Conservation (phyloP, 2,329 filamentous ascomycete genomes). For the Aspergillus aculeatinus region DNA sequence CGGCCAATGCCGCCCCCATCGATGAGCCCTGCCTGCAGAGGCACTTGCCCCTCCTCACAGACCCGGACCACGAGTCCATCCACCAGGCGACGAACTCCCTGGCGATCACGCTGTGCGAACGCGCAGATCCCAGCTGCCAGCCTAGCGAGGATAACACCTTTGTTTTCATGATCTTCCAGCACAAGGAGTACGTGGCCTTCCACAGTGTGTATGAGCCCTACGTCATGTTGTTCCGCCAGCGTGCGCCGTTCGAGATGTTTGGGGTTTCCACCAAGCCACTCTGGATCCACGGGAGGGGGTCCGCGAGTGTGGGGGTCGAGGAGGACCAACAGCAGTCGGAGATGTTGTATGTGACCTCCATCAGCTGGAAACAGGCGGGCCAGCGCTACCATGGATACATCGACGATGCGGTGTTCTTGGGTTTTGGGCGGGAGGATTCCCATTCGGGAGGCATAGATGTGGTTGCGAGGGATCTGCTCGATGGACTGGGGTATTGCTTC, state of each 20-base stretch:
- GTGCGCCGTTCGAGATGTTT: slow-evolving; percentile 52
- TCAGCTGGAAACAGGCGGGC: slow-evolving; percentile 54
- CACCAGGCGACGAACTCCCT: slow-evolving; percentile 63
- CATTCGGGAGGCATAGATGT: slow-evolving; percentile 54
- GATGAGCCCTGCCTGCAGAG: slow-evolving; percentile 51
- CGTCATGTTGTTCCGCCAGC: slow-evolving; percentile 51
- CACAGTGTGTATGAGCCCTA: slow-evolving; percentile 59
- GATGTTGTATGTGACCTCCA: slow-evolving; percentile 60
- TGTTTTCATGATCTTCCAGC: slow-evolving; percentile 56
- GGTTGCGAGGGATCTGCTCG: slow-evolving; percentile 50
- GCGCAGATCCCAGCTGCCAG: slow-evolving; percentile 47
- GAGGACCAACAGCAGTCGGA: slow-evolving; percentile 44
- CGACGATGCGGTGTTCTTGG: slow-evolving; percentile 57
- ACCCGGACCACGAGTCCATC: slow-evolving; percentile 45
- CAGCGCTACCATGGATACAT: slow-evolving; percentile 56
- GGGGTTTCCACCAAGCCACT: slow-evolving; percentile 52
- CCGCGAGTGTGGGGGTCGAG: slow-evolving; percentile 20
- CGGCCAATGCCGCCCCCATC: slow-evolving; percentile 30
- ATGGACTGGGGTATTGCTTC: slow-evolving; percentile 35
- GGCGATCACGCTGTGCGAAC: slow-evolving; percentile 54
- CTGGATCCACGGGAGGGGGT: slow-evolving; percentile 55
- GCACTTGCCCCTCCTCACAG: slow-evolving; percentile 42
- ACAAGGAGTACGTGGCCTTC: slow-evolving; percentile 51
- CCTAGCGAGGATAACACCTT: slow-evolving; percentile 53
- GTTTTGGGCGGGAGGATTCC: slow-evolving; percentile 58